Percentiles rank a stretch among this genome's conserved stretches.
phyloP scores from a whole-genome alignment of 1,284 basidiomycete genomes.

The Rhodotorula glutinis region DNA sequence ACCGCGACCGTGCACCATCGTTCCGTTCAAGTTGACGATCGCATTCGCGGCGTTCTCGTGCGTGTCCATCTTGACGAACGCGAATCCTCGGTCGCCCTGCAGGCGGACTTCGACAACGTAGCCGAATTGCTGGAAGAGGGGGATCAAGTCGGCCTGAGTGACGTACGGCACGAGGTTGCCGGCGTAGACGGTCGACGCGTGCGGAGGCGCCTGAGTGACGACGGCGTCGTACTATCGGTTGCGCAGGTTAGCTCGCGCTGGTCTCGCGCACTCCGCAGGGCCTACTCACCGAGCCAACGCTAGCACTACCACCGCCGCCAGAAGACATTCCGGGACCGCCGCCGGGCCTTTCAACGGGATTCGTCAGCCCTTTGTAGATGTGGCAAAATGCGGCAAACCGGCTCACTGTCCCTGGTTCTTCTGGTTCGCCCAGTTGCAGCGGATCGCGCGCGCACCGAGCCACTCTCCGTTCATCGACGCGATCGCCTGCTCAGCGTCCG shows the following conservation, averaged over 20 bases:
- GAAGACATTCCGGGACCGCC: not conserved
- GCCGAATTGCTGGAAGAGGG: constrained; percentile 93
- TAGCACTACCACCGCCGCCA: not conserved
- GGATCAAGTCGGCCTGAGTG: constrained; percentile 91
- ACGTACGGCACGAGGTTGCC: constrained; percentile 95
- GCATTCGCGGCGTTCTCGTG: constrained; percentile 97
- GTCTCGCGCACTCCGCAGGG: not conserved
- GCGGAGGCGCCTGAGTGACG: constrained; percentile 80
- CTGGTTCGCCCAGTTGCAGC: constrained; percentile 99
- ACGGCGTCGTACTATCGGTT: constrained; percentile 76
- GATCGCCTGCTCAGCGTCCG: constrained; percentile 96
- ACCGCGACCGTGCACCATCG: constrained; percentile 89
- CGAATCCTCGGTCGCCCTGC: constrained; percentile 96
- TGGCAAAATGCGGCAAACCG: not conserved
- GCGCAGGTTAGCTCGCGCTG: not conserved
- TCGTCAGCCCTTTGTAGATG: not conserved
- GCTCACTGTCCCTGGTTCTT: constrained; percentile 60
- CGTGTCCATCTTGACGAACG: constrained; percentile 95
- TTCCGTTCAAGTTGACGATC: constrained; percentile 89
- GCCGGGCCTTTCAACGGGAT: not conserved
- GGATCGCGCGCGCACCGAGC: constrained; percentile 93
- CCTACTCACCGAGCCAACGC: not conserved
- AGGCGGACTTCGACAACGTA: constrained; percentile 97
- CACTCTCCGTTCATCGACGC: constrained; percentile 99
- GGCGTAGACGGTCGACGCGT: constrained; percentile 95